Evolutionary conservation across 2,329 filamentous ascomycete species (phyloP).

Genomic region (Epichloe brachyelytri): DNA sequence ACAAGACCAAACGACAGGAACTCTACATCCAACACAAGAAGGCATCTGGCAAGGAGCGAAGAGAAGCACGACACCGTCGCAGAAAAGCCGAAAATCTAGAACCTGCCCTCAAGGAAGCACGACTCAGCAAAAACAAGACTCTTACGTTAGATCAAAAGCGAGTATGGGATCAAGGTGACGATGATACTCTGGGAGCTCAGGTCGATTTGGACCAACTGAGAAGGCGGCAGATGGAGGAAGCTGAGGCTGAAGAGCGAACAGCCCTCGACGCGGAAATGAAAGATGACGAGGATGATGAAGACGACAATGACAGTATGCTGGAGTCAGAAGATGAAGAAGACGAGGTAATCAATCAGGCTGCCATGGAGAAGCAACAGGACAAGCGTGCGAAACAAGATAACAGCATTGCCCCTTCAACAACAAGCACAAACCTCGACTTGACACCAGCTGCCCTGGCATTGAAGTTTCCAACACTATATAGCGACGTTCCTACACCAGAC

Average conservation of each 20-base stretch:
- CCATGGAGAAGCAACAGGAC: constrained; percentile 29
- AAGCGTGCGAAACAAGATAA: constrained; percentile 33
- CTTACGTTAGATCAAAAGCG: constrained; percentile 76
- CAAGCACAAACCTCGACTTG: constrained; percentile 50
- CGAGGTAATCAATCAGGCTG: constrained; percentile 32
- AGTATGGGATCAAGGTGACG: constrained; percentile 71
- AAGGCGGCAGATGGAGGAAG: constrained; percentile 40
- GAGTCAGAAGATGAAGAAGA: constrained; percentile 47
- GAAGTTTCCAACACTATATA: constrained; percentile 51
- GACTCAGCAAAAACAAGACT: constrained; percentile 67
- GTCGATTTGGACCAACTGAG: constrained; percentile 49
- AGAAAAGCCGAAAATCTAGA: constrained; percentile 80
- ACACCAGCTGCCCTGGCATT: constrained; percentile 45
- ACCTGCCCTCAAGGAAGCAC: constrained; percentile 58
- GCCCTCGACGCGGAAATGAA: constrained; percentile 29
- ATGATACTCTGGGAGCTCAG: constrained; percentile 40
- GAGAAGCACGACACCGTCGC: constrained; percentile 62
- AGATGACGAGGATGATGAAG: constrained; percentile 37
- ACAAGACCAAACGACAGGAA: constrained; percentile 69
- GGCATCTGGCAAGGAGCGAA: constrained; percentile 56
- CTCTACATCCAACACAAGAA: constrained; percentile 74
- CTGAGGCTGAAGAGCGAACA: constrained; percentile 36
- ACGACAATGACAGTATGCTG: constrained; percentile 69
- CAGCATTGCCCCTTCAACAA: constrained; percentile 44
- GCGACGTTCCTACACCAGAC: constrained; percentile 40